A percentile compares a stretch with the other conserved stretches of the same genome.
These are phyloP conservation scores for Saturnispora quitensis DNA, from an alignment of 805 yeast genomes.

Conservation along the genomic window DNA sequence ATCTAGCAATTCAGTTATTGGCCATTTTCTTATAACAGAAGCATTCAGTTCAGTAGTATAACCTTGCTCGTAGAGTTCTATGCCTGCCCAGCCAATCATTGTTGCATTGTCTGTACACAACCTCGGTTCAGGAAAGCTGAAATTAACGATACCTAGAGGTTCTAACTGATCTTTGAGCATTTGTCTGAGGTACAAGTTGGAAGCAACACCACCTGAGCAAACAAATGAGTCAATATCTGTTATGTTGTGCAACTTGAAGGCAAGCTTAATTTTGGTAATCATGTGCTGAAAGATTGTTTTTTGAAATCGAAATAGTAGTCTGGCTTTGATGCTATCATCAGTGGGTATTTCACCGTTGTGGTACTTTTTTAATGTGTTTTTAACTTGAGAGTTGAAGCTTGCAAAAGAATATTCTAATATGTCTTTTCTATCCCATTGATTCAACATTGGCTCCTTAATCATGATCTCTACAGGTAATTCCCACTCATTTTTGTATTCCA, in stretches of 20 bases:
- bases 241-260: slow-evolving; percentile 34
- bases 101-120: slow-evolving; percentile 92
- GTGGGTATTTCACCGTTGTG: slow-evolving; percentile 13
- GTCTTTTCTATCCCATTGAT: slow-evolving; percentile 37
- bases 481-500: slow-evolving; percentile 26
- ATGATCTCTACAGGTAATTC: slow-evolving; percentile 21
- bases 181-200: slow-evolving; percentile 50
- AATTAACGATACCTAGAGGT: slow-evolving; percentile 28
- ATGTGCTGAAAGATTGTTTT: slow-evolving; percentile 64
- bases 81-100: slow-evolving; percentile 98
- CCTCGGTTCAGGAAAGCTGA: slow-evolving; percentile 58
- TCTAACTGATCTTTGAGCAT: slow-evolving; percentile 32
- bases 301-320: slow-evolving; percentile 54
- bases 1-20: slow-evolving; percentile 42
- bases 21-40: slow-evolving; percentile 78
- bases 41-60: slow-evolving; percentile 43
- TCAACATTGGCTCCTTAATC: slow-evolving; percentile 43
- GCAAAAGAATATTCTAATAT: slow-evolving; percentile 64
- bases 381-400: slow-evolving; percentile 38
- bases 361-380: slow-evolving; percentile 21
- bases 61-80: slow-evolving; percentile 63
- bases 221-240: slow-evolving; percentile 43
- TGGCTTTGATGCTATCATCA: slow-evolving; percentile 26
- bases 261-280: slow-evolving; percentile 48
- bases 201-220: slow-evolving; percentile 92